Conservation (phyloP, 768 basidiomycete genomes). For the Termitomyces sp. region DNA sequence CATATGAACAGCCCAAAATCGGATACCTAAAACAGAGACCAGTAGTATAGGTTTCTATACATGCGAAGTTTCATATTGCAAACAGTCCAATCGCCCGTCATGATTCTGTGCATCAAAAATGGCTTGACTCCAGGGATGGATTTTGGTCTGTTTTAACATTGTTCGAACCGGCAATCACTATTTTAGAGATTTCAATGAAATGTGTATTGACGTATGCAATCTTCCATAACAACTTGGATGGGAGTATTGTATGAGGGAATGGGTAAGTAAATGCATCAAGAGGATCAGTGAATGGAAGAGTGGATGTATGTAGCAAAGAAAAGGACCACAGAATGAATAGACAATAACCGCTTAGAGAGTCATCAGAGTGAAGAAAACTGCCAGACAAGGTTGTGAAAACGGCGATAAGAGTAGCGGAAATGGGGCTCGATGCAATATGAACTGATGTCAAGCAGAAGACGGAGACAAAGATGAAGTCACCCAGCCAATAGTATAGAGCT, state of each 20-base stretch:
- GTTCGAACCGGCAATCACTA: neutral
- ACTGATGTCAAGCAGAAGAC: slow-evolving; percentile 1
- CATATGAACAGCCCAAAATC: too few species aligned
- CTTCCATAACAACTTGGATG: slow-evolving; percentile 12
- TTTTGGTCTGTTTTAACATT: neutral
- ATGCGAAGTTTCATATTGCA: too few species aligned
- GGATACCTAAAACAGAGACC: too few species aligned
- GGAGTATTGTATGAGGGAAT: slow-evolving; percentile 7
- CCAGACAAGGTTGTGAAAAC: neutral
- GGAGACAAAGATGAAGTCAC: neutral
- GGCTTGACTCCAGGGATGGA: too few species aligned
- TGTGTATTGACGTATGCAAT: slow-evolving; percentile 12
- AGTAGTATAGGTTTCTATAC: too few species aligned
- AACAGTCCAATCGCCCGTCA: too few species aligned
- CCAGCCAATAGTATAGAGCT: slow-evolving; percentile 5
- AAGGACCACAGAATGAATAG: neutral
- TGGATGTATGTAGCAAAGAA: neutral
- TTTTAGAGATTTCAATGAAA: neutral
- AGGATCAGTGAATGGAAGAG: slow-evolving; percentile 3
- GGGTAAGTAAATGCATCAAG: slow-evolving; percentile 14
- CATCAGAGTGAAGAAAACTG: neutral
- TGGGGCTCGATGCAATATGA: slow-evolving; percentile 4
- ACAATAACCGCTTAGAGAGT: neutral
- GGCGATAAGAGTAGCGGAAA: neutral
- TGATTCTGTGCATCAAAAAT: too few species aligned